A percentile compares a stretch with the other conserved stretches of the same genome.
These are phyloP conservation scores for Saccharomyces hybrid DNA, from an alignment of 1,139 yeast species.

Conservation along the genomic window DNA sequence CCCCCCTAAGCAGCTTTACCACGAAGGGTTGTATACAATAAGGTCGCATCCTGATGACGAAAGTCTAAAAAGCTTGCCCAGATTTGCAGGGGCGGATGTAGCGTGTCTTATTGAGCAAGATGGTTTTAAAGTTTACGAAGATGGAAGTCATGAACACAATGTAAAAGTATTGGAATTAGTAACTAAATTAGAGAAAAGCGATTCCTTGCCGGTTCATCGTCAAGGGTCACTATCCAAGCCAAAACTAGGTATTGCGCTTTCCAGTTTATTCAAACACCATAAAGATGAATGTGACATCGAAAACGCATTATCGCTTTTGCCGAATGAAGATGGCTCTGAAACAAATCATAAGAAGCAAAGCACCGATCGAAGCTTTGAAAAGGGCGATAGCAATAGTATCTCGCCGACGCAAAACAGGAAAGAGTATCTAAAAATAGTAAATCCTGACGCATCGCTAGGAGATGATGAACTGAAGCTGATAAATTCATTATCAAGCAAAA, in stretches of 20 bases:
- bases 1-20: not conserved
- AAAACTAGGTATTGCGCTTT: constrained; percentile 11
- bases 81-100: not conserved
- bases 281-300: constrained; percentile 19
- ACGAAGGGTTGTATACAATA: not conserved
- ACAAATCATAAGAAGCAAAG: constrained; percentile 6
- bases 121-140: constrained; percentile 12
- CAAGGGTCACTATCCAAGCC: constrained; percentile 14
- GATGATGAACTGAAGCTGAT: constrained; percentile 46
- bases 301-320: constrained; percentile 21
- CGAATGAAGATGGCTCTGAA: constrained; percentile 9
- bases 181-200: constrained; percentile 2
- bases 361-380: constrained; percentile 19
- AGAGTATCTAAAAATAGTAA: constrained; percentile 23
- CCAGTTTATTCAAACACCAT: constrained; percentile 22
- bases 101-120: constrained; percentile 9
- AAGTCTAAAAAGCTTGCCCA: constrained; percentile 1
- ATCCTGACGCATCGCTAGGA: constrained; percentile 45
- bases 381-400: constrained; percentile 20
- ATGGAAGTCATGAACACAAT: constrained; percentile 16
- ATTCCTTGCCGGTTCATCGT: constrained; percentile 3
- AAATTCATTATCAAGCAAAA: constrained; percentile 39
- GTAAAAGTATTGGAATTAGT: constrained; percentile 8
- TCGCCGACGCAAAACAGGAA: not conserved
- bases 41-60: constrained; percentile 3